Conservation (phyloP, 495 filamentous ascomycete genomes). For the Amphirosellinia nigrospora region DNA sequence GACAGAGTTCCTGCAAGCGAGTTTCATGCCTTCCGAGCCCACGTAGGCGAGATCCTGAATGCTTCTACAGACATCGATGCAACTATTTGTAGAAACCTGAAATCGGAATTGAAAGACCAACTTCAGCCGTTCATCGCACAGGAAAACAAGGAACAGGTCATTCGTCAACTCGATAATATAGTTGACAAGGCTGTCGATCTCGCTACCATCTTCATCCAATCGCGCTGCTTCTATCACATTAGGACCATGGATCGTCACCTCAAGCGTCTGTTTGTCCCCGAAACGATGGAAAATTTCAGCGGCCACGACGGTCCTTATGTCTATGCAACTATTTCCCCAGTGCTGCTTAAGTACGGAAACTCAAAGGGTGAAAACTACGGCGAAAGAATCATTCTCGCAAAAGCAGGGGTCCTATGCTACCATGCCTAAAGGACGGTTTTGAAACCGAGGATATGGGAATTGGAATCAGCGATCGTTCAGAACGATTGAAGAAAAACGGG, state of each 20-base stretch:
- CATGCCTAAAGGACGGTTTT: neutral
- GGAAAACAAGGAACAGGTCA: neutral
- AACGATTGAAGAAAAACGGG: neutral
- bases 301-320: neutral
- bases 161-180: neutral
- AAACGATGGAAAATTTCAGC: neutral
- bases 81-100: neutral
- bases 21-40: neutral
- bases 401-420: neutral
- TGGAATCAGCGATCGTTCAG: neutral
- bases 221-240: neutral
- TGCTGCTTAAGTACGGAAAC: neutral
- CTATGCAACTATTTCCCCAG: neutral
- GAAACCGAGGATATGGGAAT: neutral
- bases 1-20: neutral
- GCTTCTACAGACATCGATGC: neutral
- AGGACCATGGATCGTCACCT: neutral
- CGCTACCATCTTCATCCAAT: neutral
- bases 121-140: neutral
- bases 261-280: neutral
- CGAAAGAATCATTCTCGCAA: neutral
- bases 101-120: neutral
- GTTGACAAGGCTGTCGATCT: conserved; percentile 7
- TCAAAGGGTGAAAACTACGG: conserved; percentile 9
- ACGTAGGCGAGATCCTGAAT: neutral